Evolutionary conservation across 2,329 filamentous ascomycete species (phyloP).

Genomic region (Calonectria pseudoreteaudii): DNA sequence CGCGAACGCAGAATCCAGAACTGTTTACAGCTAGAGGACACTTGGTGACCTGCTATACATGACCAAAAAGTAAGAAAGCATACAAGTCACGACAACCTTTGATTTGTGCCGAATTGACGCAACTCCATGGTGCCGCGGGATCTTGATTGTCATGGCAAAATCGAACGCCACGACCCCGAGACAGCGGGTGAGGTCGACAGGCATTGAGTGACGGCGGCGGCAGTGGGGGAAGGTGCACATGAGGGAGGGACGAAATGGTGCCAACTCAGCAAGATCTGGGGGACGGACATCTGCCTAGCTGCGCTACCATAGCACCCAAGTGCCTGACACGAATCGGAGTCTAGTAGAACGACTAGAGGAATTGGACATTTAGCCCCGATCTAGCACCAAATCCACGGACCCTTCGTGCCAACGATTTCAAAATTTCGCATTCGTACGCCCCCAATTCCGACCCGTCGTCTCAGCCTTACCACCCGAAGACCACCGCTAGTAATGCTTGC

Average conservation of each 20-base stretch:
- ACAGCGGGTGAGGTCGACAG: constrained; percentile 9
- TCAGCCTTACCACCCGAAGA: constrained; percentile 43
- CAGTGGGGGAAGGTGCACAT: not conserved
- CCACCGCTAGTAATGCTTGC: constrained; percentile 10
- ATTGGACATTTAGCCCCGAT: constrained; percentile 15
- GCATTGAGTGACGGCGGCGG: constrained; percentile 18
- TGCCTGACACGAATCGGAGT: constrained; percentile 21
- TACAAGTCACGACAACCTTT: constrained; percentile 14
- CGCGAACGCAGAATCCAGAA: not conserved
- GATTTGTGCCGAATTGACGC: constrained; percentile 14
- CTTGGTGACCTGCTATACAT: not conserved
- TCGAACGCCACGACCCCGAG: constrained; percentile 29
- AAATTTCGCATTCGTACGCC: constrained; percentile 28
- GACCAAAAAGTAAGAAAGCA: not conserved
- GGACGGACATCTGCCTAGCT: constrained; percentile 1
- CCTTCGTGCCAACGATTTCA: constrained; percentile 21
- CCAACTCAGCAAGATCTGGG: constrained; percentile 24
- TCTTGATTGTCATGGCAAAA: constrained; percentile 20
- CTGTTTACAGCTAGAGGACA: not conserved
- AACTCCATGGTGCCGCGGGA: constrained; percentile 23
- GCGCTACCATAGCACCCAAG: not conserved
- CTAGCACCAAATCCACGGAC: constrained; percentile 24
- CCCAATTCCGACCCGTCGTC: constrained; percentile 34
- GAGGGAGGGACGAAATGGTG: constrained; percentile 1
- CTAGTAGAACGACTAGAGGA: constrained; percentile 17